Base-by-base conservation (phyloP, 805 yeast species). In the Cyberlindnera amylophila region DNA sequence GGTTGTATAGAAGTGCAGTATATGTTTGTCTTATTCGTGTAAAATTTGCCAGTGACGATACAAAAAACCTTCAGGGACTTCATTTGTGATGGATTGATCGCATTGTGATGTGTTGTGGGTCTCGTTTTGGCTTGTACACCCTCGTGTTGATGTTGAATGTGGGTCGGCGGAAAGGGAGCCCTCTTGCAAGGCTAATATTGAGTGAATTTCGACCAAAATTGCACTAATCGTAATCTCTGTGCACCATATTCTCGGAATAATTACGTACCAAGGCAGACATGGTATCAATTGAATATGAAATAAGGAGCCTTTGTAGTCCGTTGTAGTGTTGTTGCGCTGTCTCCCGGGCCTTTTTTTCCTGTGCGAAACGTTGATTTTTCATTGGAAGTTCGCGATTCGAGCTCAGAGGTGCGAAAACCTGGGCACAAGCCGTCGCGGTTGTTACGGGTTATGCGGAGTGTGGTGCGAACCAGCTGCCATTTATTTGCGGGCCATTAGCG, bases 231-330 rank as follows among this genome's bases (percentile, higher is more conserved):
- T 13, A 19, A n/a, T 31, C 32, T 12, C 29, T 14, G 19, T 23
- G 24, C 19, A 17, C 19, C 19, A 4, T 6, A 6, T 10, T 12
- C 31, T 21, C 17, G 12, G 13, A 11, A 13, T 4, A 16, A 21
- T 21, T 9, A 48, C 52, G 39, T 41, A 49, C 52, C 49, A 49
- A 46, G 39, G 52, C 48, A 46, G 52, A 49, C 52, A 49, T 49
- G 21, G 34, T 44, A 35, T 2, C 37, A 34, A 39, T 41, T 36
- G 49, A 45, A 45, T 45, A 45, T 48, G 42, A 31, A 47, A 24
- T 5, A 12, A 32, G 29, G 28, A 30, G 21, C 31, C 23, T 19
- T 24, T 13, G n/a, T 4, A n/a, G n/a, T 11, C 27, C 10, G 15
- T 3, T 32, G 17, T 19, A 11, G 31, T 11, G 38, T 17, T 16